Conservation (phyloP, 1,284 basidiomycete genomes). For the Cryptococcus floricola region DNA sequence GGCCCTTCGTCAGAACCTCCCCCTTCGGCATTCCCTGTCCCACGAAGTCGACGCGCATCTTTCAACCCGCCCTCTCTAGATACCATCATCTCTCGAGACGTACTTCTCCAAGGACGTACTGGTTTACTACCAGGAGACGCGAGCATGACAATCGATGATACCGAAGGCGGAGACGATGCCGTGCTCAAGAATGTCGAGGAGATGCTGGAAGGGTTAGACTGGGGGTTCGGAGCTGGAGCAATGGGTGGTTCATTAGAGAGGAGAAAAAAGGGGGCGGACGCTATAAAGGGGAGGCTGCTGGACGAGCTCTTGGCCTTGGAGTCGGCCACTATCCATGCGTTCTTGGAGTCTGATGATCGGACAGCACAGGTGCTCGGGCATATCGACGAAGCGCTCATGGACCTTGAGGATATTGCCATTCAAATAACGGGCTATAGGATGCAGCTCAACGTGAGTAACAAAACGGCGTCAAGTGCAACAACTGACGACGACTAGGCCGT, state of each 20-base stretch:
- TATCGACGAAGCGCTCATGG: constrained; percentile 78
- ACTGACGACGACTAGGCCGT: constrained; percentile 61
- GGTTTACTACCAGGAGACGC: constrained; percentile 38
- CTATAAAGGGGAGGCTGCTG: constrained; percentile 77
- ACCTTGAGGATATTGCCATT: constrained; percentile 81
- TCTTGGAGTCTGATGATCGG: constrained; percentile 83
- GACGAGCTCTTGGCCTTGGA: constrained; percentile 87
- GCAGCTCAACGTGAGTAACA: constrained; percentile 72
- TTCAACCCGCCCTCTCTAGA: constrained; percentile 46
- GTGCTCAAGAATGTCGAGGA: constrained; percentile 90
- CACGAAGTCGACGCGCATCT: constrained; percentile 34
- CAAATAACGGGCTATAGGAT: constrained; percentile 87
- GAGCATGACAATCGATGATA: constrained; percentile 41
- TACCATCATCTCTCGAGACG: constrained; percentile 55
- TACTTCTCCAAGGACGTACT: constrained; percentile 57
- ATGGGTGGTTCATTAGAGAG: constrained; percentile 14
- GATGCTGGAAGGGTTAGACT: constrained; percentile 97
- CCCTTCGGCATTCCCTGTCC: background rate
- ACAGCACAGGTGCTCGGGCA: constrained; percentile 80
- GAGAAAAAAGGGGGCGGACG: constrained; percentile 62
- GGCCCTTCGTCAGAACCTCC: background rate
- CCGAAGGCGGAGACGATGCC: constrained; percentile 67
- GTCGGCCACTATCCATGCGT: constrained; percentile 96
- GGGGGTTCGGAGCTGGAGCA: constrained; percentile 58
- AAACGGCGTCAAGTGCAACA: background rate